A percentile compares a stretch with the other conserved stretches of the same genome.
Evolutionary conservation across 2,329 filamentous ascomycete genomes (phyloP).

Genomic region (Tolypocladium inflatum): DNA sequence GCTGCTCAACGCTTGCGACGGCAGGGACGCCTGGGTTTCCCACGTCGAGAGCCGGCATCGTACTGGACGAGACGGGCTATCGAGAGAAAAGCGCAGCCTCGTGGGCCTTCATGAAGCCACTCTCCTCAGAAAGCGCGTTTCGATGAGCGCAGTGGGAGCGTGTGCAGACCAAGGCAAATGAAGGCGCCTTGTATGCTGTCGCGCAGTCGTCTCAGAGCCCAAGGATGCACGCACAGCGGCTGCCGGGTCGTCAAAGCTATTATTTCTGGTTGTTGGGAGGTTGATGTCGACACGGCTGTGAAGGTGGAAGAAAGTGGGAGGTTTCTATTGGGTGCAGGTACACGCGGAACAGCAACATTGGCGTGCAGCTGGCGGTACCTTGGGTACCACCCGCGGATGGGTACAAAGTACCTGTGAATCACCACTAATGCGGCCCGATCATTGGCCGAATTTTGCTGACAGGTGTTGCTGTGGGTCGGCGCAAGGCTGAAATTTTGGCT

Average conservation of each 20-base stretch:
- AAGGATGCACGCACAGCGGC: background rate
- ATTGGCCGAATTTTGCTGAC: background rate
- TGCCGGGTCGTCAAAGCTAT: background rate
- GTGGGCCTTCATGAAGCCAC: background rate
- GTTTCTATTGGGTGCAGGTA: background rate
- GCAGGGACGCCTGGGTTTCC: slow-evolving; percentile 39
- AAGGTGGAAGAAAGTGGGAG: background rate
- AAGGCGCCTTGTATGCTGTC: background rate
- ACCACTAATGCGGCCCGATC: background rate
- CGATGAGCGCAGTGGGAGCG: background rate
- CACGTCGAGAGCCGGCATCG: slow-evolving; percentile 40
- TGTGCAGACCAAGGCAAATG: background rate
- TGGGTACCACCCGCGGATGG: background rate
- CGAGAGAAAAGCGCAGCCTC: background rate
- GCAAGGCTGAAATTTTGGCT: slow-evolving; percentile 13
- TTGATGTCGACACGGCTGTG: background rate
- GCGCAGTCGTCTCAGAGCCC: background rate
- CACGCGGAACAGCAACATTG: background rate
- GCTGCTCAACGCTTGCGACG: slow-evolving; percentile 40
- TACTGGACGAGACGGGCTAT: slow-evolving; percentile 6
- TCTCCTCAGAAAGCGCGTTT: background rate
- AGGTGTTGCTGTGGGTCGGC: slow-evolving; percentile 4
- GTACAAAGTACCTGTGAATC: background rate
- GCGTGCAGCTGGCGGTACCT: background rate
- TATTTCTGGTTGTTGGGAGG: background rate